Base-by-base conservation (phyloP, 495 filamentous ascomycete species). In the Staphylotrichum longicolle region DNA sequence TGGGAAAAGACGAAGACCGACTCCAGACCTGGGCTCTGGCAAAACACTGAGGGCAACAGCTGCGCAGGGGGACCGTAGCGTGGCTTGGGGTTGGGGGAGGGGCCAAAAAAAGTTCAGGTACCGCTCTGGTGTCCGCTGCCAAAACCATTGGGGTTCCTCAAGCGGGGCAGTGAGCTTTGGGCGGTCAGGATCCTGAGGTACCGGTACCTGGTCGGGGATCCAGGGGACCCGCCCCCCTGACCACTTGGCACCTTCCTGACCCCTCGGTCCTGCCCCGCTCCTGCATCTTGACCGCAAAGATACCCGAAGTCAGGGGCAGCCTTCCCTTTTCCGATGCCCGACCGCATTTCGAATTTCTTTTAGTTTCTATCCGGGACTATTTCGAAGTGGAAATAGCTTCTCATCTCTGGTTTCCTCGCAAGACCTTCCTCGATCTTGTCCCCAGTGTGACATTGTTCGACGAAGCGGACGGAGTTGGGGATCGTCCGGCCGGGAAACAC, bases 101-200 rank as follows among this genome's bases (percentile, higher is more conserved):
- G 58, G 59, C 52, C 45, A 61, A 58, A 60, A 71, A 68, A 69
- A 67, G 50, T 44, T 37, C 39, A 62, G 69, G 69, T 65, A 69
- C 68, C 63, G 39, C 56, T 34, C 40, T 44, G 47, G 61, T 54
- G 50, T 45, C 52, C 61, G 56, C 64, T 56, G 58, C 63, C 69
- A 62, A 70, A 72, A 32, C 66, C 53, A 70, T 73, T 68, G 72
- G 70, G 69, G 64, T 65, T 61, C 59, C 47, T 62, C 57, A 68
- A 69, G 64, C 64, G 68, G 68, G 70, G 59, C 67, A 64, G 51
- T 55, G 27, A n/a, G 37, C 32, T 63, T 33, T 51, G 63, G 64
- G 68, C 64, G 72, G 70, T 73, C 69, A 68, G 66, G 46, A 49
- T 8, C 50, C 41, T 46, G 46, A 72, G 54, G 72, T 75, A 73